phyloP scores from a whole-genome alignment of 169 alveolate genomes.

The Perkinsus marinus region DNA sequence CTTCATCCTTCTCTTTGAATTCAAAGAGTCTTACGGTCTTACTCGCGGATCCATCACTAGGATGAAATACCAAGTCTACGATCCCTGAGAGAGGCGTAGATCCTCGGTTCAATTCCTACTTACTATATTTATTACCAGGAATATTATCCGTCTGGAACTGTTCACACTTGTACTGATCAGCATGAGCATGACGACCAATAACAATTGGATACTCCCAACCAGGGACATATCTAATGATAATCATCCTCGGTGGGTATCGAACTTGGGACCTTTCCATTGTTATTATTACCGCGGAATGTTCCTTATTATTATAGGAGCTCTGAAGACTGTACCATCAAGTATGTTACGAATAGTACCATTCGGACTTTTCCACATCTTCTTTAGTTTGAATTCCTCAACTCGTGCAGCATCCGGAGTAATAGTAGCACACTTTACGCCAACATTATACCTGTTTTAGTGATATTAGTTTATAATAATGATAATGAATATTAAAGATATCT shows the following conservation, averaged over 20 bases:
- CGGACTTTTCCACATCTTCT: conserved; percentile 81
- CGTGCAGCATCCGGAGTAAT: conserved; percentile 86
- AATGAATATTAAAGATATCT: not conserved
- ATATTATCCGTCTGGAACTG: conserved; percentile 27
- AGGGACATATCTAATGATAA: conserved; percentile 70
- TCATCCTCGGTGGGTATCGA: conserved; percentile 40
- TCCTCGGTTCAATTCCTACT: too few relatives aligned
- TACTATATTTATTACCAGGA: not conserved
- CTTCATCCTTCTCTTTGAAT: conserved; percentile 29
- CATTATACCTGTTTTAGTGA: conserved; percentile 39
- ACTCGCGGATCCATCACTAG: conserved; percentile 36
- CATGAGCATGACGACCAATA: conserved; percentile 82
- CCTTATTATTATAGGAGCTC: conserved; percentile 77
- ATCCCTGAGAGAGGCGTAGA: conserved; percentile 55
- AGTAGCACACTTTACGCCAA: conserved; percentile 82
- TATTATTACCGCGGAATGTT: conserved; percentile 51
- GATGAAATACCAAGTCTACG: conserved; percentile 57
- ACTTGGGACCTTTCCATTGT: not conserved
- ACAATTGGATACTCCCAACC: conserved; percentile 80
- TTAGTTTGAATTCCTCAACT: conserved; percentile 70
- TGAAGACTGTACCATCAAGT: conserved; percentile 79
- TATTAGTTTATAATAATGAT: not conserved
- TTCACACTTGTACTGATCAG: conserved; percentile 76
- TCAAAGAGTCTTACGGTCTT: conserved; percentile 10
- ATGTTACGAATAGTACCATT: conserved; percentile 84